Conservation (phyloP, 768 basidiomycete species). For the Clavaria fumosa region DNA sequence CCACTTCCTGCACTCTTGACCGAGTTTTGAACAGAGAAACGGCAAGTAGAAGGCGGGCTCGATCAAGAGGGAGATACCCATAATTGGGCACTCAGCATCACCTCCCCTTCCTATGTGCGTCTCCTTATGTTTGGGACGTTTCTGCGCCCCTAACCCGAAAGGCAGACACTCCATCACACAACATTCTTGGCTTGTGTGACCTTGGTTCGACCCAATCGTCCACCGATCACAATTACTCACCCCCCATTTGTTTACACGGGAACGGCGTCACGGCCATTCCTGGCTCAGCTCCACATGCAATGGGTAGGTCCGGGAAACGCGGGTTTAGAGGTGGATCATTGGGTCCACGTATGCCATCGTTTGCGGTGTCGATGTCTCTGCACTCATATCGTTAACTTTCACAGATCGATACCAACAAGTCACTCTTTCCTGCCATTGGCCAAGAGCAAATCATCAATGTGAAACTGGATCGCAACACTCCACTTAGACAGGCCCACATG, state of each 20-base stretch:
- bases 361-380: too few relatives aligned
- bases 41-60: too few relatives aligned
- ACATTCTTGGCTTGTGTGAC: slow-evolving; percentile 25
- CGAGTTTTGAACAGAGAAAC: too few relatives aligned
- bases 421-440: slow-evolving; percentile 25
- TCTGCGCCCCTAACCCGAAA: slow-evolving; percentile 10
- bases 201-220: slow-evolving; percentile 18
- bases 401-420: too few relatives aligned
- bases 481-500: slow-evolving; percentile 24
- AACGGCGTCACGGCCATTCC: slow-evolving; percentile 26
- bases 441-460: slow-evolving; percentile 39
- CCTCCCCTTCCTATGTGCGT: slow-evolving; percentile 36
- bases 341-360: slow-evolving; percentile 39
- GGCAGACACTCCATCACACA: slow-evolving; percentile 28
- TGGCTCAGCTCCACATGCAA: slow-evolving; percentile 22
- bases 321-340: slow-evolving; percentile 32
- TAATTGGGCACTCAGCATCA: slow-evolving; percentile 41
- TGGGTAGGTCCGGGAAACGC: slow-evolving; percentile 15
- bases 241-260: slow-evolving; percentile 35
- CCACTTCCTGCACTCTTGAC: too few relatives aligned
- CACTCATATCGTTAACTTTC: too few relatives aligned
- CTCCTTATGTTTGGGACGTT: neutral
- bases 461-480: slow-evolving; percentile 33
- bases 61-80: slow-evolving; percentile 21
- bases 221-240: slow-evolving; percentile 12